Evolutionary conservation across 2,329 filamentous ascomycete species (phyloP), one percentile per base, ranked within the genome.

Genomic region (Fusarium annulatum): DNA sequence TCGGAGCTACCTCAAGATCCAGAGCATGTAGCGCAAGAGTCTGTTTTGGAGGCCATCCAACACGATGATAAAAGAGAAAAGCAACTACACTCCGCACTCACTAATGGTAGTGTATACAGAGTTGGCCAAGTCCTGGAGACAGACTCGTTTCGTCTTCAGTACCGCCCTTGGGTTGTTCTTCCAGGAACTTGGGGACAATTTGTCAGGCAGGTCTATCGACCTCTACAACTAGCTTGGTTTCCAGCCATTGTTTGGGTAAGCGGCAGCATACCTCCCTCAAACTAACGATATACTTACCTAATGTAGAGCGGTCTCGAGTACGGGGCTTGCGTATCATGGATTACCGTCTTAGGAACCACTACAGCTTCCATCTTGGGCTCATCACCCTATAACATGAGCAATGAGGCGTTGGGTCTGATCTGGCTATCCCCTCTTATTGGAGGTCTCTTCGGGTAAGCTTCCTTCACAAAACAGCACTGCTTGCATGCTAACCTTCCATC

Each of bases 231-330:
- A 16, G 19, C 28, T 21, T 49, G 46, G 46, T 49, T 49, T 33
- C 46, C 46, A 11, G 46, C 28, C 28, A 33, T 51, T 12, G 10
- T 51, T n/a, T 51, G 46, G 48, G 30, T 23, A 26, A 36, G 30
- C 16, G 14, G 19, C 10, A 12, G 0, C 0, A 11, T 30, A 3
- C 5, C 14, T 11, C 2, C 5, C 12, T 33, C 46, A 33, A 11
- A 18, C 4, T 18, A 9, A 8, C 14, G 9, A n/a, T 21, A n/a
- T 30, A 33, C 21, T 33, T 5, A n/a, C 15, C 21, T n/a, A 8
- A 21, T 12, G 19, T 7, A 49, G 48, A 52, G 48, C 5, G n/a
- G 30, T 7, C 30, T 36, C 4, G 30, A 36, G 15, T 52, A 52
- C 2, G 30, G 48, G 0, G 30, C 48, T 26, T 51, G 30, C 2